Percentiles rank a stretch among this genome's conserved stretches.
Evolutionary conservation across 306 rosid genomes (phyloP).

Genomic region (Quercus gilva): DNA sequence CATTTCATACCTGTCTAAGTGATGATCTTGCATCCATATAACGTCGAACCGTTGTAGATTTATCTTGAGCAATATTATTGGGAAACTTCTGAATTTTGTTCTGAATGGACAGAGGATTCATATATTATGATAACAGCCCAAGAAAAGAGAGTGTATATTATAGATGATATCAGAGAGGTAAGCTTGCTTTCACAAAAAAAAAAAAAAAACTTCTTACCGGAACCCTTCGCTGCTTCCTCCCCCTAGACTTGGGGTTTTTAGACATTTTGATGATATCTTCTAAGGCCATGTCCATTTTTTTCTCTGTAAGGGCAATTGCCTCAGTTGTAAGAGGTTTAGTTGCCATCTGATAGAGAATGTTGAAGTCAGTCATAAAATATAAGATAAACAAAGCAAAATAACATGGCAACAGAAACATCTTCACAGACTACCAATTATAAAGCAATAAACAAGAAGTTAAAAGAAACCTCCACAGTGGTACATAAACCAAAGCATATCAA

Average conservation of each 20-base stretch:
- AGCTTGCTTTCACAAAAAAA: not conserved
- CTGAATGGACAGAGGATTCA: slow-evolving; percentile 31
- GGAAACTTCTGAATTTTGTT: slow-evolving; percentile 57
- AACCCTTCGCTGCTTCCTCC: slow-evolving; percentile 47
- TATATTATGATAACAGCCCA: not conserved
- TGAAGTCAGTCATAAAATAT: not conserved
- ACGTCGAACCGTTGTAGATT: slow-evolving; percentile 44
- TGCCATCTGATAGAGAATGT: slow-evolving; percentile 52
- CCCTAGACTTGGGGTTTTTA: slow-evolving; percentile 36
- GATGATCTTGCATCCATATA: slow-evolving; percentile 21
- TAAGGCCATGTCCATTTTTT: slow-evolving; percentile 95
- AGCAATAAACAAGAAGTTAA: not conserved
- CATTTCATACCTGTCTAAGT: slow-evolving; percentile 64
- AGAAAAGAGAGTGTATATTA: not conserved
- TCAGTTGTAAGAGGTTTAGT: slow-evolving; percentile 69
- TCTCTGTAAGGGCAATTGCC: slow-evolving; percentile 87
- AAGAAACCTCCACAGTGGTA: not conserved
- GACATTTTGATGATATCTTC: slow-evolving; percentile 90
- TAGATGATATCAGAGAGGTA: not conserved
- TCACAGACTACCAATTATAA: not conserved
- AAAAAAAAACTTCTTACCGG: slow-evolving; percentile 38
- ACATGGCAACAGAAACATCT: not conserved
- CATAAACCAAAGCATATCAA: too few relatives aligned
- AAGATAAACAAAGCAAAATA: not conserved
- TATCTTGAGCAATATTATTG: slow-evolving; percentile 56